phyloP scores from a whole-genome alignment of 805 yeast species.

The Teunomyces gatunensis region DNA sequence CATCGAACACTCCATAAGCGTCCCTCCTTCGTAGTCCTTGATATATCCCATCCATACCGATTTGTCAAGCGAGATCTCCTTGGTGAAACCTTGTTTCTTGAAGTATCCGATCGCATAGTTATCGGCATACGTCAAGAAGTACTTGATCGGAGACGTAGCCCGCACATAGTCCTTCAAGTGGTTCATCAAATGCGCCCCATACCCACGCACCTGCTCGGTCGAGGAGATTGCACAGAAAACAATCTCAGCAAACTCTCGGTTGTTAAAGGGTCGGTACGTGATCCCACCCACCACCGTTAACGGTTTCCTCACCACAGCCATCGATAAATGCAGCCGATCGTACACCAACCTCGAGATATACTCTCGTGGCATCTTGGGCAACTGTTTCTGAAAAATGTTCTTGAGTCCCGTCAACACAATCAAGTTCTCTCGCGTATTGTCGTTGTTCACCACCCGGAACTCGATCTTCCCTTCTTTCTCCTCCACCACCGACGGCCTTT shows the following conservation, averaged over 20 bases:
- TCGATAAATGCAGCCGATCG: constrained; percentile 90
- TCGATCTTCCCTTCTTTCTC: constrained; percentile 92
- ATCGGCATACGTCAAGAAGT: constrained; percentile 94
- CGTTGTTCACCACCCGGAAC: constrained; percentile 95
- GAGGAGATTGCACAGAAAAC: constrained; percentile 98
- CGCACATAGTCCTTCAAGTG: constrained; percentile 94
- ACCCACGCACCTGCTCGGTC: constrained; percentile 96
- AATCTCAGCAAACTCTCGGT: constrained; percentile 91
- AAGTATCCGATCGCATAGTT: constrained; percentile 98
- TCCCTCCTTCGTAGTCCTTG: constrained; percentile 98
- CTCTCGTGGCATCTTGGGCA: constrained; percentile 98
- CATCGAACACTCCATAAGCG: constrained; percentile 96
- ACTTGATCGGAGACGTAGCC: constrained; percentile 78
- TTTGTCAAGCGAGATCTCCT: constrained; percentile 84
- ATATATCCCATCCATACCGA: constrained; percentile 97
- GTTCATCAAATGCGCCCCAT: constrained; percentile 98
- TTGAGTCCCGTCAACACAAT: constrained; percentile 93
- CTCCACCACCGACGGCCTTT: constrained; percentile 90
- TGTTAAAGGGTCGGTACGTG: constrained; percentile 91
- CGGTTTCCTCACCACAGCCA: constrained; percentile 94
- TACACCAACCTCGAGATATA: constrained; percentile 92
- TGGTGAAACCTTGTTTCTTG: constrained; percentile 97
- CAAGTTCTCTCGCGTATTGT: constrained; percentile 79
- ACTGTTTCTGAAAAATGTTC: constrained; percentile 93
- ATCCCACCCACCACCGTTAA: constrained; percentile 97